phyloP scores from a whole-genome alignment of 2,329 filamentous ascomycete species.

The Trichoderma aggressivum region DNA sequence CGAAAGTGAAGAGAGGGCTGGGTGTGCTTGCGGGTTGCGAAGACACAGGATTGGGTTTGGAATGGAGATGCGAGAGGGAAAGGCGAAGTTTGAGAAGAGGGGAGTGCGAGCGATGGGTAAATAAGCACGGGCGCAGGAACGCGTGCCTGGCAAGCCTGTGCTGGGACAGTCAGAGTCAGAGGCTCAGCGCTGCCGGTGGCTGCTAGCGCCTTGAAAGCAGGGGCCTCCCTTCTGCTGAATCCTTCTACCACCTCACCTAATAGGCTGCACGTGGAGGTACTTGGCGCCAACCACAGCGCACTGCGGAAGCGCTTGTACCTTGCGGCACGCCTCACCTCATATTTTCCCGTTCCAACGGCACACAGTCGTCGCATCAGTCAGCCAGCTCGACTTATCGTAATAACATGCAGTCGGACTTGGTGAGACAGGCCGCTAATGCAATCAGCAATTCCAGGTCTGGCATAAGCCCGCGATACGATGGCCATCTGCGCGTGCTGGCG shows the following conservation, averaged over 20 bases:
- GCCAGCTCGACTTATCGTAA: background rate
- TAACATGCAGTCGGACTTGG: background rate
- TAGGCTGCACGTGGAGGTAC: background rate
- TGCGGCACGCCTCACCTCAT: background rate
- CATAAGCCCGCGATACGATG: background rate
- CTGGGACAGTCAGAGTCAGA: background rate
- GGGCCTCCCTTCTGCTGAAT: background rate
- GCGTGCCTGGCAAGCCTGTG: constrained; percentile 17
- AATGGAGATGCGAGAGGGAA: constrained; percentile 9
- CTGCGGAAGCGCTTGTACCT: constrained; percentile 1
- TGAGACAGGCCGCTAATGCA: constrained; percentile 12
- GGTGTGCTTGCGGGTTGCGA: background rate
- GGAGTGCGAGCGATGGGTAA: constrained; percentile 9
- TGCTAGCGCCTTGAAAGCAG: background rate
- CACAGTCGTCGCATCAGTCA: background rate
- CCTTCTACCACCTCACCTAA: too few species aligned
- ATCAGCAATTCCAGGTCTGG: constrained; percentile 1
- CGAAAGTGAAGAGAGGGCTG: background rate
- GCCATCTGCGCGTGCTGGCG: background rate
- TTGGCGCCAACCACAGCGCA: background rate
- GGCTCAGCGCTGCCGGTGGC: constrained; percentile 3
- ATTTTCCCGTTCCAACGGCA: background rate
- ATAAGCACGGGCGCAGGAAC: constrained; percentile 17
- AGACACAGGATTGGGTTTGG: background rate
- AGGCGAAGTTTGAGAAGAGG: constrained; percentile 5